A percentile compares a stretch with the other conserved stretches of the same genome.
Evolutionary conservation across 1,284 basidiomycete species (phyloP).

Genomic region (Ceratorhiza oryzae-sativae): DNA sequence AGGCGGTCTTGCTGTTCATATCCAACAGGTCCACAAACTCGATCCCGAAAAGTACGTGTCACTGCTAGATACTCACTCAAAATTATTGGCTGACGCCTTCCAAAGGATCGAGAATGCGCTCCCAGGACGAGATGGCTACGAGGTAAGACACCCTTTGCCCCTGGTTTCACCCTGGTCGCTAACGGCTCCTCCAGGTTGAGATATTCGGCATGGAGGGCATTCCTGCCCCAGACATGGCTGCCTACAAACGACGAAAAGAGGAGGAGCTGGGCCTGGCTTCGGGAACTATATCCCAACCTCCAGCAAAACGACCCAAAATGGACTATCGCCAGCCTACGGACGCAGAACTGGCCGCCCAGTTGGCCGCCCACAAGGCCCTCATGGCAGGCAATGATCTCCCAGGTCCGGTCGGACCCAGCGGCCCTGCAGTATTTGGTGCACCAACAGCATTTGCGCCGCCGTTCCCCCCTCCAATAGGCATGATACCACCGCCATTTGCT

Average conservation of each 20-base stretch:
- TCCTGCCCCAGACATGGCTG: constrained; percentile 89
- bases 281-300: constrained; percentile 78
- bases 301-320: constrained; percentile 80
- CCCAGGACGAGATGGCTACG: constrained; percentile 95
- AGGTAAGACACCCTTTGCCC: constrained; percentile 50
- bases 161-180: neutral
- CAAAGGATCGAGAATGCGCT: constrained; percentile 93
- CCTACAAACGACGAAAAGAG: constrained; percentile 94
- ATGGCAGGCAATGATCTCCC: constrained; percentile 40
- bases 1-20: constrained; percentile 97
- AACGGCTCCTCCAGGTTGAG: constrained; percentile 64
- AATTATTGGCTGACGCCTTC: constrained; percentile 26
- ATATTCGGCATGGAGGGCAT: constrained; percentile 99
- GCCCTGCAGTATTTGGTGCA: constrained; percentile 29
- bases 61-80: constrained; percentile 13
- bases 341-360: constrained; percentile 42
- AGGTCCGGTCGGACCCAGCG: neutral
- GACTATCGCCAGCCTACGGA: constrained; percentile 64
- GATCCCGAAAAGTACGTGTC: constrained; percentile 88
- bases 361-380: constrained; percentile 43
- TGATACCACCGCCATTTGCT: constrained; percentile 40
- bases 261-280: constrained; percentile 87
- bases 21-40: constrained; percentile 98
- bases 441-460: constrained; percentile 40
- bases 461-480: constrained; percentile 24